A percentile compares a stretch with the other conserved stretches of the same genome.
Evolutionary conservation across 2,329 filamentous ascomycete genomes (phyloP).

Genomic region (Colletotrichum incanum): DNA sequence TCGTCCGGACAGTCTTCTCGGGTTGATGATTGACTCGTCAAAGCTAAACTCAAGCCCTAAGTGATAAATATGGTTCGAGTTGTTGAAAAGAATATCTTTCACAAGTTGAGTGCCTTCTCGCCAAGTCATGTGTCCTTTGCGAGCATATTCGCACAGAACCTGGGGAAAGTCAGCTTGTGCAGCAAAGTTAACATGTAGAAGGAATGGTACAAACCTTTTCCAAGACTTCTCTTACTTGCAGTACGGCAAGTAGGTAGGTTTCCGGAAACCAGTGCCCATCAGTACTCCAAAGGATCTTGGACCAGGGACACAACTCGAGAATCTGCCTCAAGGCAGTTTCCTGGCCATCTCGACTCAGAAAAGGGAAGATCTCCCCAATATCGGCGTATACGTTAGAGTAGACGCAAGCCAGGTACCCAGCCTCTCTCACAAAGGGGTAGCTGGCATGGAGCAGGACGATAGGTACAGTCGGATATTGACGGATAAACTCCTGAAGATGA

Average conservation of each 20-base stretch:
- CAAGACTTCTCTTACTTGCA: conserved; percentile 80
- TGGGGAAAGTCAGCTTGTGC: conserved; percentile 50
- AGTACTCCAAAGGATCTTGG: conserved; percentile 85
- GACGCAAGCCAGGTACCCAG: conserved; percentile 82
- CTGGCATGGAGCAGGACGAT: conserved; percentile 86
- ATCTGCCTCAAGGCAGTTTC: conserved; percentile 79
- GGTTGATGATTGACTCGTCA: conserved; percentile 42
- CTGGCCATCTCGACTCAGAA: conserved; percentile 83
- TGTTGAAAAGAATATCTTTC: conserved; percentile 81
- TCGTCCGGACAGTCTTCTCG: conserved; percentile 23
- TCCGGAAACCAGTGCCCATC: conserved; percentile 87
- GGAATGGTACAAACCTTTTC: conserved; percentile 66
- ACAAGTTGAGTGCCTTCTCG: conserved; percentile 75
- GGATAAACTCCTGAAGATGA: conserved; percentile 81
- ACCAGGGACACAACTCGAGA: conserved; percentile 81
- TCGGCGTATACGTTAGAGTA: conserved; percentile 88
- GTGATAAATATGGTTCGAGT: conserved; percentile 82
- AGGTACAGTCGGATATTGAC: conserved; percentile 77
- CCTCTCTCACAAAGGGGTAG: conserved; percentile 85
- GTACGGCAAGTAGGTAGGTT: conserved; percentile 80
- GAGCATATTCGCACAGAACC: conserved; percentile 78
- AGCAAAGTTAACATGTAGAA: background rate
- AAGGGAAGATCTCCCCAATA: conserved; percentile 86
- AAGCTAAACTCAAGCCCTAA: conserved; percentile 65
- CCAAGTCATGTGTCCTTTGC: conserved; percentile 73